These are phyloP conservation scores for Myxozyma monticola DNA, from an alignment of 805 yeast species.

Conservation along the genomic window DNA sequence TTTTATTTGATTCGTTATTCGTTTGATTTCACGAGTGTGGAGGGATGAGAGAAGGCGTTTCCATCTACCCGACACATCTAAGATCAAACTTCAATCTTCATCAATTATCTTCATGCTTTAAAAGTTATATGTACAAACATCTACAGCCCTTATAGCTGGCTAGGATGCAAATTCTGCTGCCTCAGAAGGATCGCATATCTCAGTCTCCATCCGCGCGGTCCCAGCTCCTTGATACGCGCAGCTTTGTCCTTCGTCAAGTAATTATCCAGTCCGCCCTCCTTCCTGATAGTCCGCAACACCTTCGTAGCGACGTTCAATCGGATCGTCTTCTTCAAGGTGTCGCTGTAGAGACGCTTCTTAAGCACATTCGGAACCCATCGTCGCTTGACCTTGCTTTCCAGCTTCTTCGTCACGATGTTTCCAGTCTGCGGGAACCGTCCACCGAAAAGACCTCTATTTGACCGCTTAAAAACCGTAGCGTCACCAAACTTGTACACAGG, in stretches of 20 bases:
- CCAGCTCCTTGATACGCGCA: constrained; percentile 88
- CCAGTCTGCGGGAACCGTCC: constrained; percentile 80
- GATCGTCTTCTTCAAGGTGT: constrained; percentile 59
- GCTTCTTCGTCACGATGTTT: constrained; percentile 68
- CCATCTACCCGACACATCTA: too few relatives aligned
- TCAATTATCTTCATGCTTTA: not conserved
- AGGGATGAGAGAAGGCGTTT: too few relatives aligned
- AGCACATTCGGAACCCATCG: constrained; percentile 81
- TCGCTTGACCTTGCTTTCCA: constrained; percentile 69
- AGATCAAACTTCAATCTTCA: too few relatives aligned
- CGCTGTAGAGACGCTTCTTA: constrained; percentile 79
- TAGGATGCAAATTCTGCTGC: constrained; percentile 11
- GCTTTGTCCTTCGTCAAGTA: constrained; percentile 83
- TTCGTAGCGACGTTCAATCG: constrained; percentile 68
- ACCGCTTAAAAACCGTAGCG: constrained; percentile 72
- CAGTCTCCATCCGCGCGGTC: constrained; percentile 88
- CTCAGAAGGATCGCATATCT: constrained; percentile 64
- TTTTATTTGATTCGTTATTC: too few relatives aligned
- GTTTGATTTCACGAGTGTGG: too few relatives aligned
- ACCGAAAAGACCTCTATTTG: constrained; percentile 86
- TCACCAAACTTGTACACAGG: constrained; percentile 82
- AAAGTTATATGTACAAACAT: too few relatives aligned
- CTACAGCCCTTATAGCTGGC: too few relatives aligned
- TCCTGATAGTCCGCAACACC: constrained; percentile 81
- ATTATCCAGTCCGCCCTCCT: constrained; percentile 93